These are phyloP conservation scores for Saussurea involucrata DNA, from an alignment of 129 eudicot species.

Conservation along the genomic window DNA sequence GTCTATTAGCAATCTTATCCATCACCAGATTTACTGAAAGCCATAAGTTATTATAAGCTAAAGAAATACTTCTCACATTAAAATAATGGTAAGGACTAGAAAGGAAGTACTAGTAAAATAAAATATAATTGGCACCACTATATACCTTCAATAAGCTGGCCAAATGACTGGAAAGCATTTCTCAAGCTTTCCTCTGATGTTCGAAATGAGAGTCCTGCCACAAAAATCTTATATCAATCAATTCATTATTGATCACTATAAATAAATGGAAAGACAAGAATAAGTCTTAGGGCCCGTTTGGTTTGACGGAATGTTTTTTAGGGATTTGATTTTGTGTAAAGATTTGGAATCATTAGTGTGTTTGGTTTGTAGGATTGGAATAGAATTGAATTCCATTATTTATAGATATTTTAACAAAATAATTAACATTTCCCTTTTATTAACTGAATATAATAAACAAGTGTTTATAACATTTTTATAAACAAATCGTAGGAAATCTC, in stretches of 20 bases:
- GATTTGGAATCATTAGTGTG: no score
- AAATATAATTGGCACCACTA: constrained; percentile 12
- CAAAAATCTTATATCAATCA: constrained; percentile 6
- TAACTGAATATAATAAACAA: no score
- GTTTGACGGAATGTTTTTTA: not conserved
- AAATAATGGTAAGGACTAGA: not conserved
- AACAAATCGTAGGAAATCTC: not conserved
- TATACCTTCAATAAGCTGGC: constrained; percentile 78
- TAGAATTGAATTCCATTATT: no score
- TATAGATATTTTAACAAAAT: no score
- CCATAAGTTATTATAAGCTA: not conserved
- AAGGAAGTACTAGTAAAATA: not conserved
- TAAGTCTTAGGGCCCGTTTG: not conserved
- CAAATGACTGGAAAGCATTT: constrained; percentile 80
- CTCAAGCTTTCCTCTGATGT: constrained; percentile 79
- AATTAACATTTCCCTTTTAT: no score
- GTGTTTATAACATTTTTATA: not conserved
- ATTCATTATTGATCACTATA: not conserved
- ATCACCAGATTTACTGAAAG: constrained; percentile 84
- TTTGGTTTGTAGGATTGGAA: not conserved
- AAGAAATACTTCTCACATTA: not conserved
- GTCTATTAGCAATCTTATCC: constrained; percentile 91
- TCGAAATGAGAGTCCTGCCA: constrained; percentile 88
- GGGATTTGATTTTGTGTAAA: no score
- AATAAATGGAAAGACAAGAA: not conserved